Evolutionary conservation across 805 yeast genomes (phyloP), one percentile per base, ranked within the genome.

Genomic region (Candida ficus): DNA sequence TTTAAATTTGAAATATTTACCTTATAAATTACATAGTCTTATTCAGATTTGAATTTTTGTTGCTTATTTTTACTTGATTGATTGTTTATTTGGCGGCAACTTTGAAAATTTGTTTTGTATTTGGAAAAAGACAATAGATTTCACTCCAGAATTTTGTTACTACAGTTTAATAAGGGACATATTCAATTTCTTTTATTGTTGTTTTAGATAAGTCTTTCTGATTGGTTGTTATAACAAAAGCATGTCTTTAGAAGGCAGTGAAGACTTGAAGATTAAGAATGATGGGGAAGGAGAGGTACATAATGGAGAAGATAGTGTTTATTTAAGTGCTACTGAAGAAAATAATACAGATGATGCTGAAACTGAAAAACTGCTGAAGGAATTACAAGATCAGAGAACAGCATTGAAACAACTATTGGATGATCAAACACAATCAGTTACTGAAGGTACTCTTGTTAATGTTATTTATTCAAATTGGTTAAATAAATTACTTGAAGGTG

Each of bases 401-500:
- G 37, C 37, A 19, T 39, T 53, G 8, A 9, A 9, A 2, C 34
- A 43, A 5, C 32, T 52, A 18, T 22, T 40, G 3, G n/a, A 38
- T 19, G 35, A 36, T 7, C 43, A 46, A 14, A 12, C 14, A 1
- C 13, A 16, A 4, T 25, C 29, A 2, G 32, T 48, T 7, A 25
- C 21, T 4, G 54, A 51, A 23, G 57, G 56, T 1, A 25, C 43
- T 6, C 16, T 25, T 4, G 38, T 55, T 13, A 44, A 41, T 29
- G 48, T 53, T 2, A 36, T 54, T 3, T 42, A 46, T 10, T 29
- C 33, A 7, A 25, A 12, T 2, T 55, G 60, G 60, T 34, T 46
- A 14, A 33, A 34, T 2, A 17, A 21, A 4, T 46, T 55, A 29
- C 7, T 35, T 12, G 14, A 38, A 10, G 46, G 39, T 2, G 42